A percentile compares a stretch with the other conserved stretches of the same genome.
Evolutionary conservation across 495 filamentous ascomycete species (phyloP).

Genomic region (Collariella sp.): DNA sequence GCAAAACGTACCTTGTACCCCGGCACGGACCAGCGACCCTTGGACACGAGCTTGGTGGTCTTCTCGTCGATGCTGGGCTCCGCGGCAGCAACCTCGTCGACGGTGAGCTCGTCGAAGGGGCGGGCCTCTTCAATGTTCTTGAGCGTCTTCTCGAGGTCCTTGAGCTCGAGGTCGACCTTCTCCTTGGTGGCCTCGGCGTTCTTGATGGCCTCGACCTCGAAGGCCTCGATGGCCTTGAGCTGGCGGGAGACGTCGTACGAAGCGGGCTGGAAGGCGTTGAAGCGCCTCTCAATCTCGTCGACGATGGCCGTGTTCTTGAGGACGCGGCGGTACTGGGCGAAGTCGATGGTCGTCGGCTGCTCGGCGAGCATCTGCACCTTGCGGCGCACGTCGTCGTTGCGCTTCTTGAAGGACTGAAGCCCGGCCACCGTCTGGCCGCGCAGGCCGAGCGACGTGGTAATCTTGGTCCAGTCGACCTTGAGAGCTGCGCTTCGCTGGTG

Average conservation of each 20-base stretch:
- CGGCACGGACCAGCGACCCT: conserved; percentile 93
- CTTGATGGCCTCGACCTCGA: conserved; percentile 94
- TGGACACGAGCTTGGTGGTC: conserved; percentile 82
- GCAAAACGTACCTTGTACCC: conserved; percentile 81
- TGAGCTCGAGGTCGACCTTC: conserved; percentile 86
- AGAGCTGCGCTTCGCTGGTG: conserved; percentile 90
- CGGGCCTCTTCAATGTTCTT: conserved; percentile 94
- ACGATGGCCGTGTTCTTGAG: conserved; percentile 93
- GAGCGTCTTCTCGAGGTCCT: conserved; percentile 84
- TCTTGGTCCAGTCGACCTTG: conserved; percentile 97
- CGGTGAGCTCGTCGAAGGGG: conserved; percentile 95
- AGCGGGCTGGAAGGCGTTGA: conserved; percentile 78
- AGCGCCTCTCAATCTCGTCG: conserved; percentile 92
- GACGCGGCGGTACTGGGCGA: conserved; percentile 77
- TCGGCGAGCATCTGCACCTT: conserved; percentile 72
- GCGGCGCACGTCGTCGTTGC: conserved; percentile 97
- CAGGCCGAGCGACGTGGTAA: conserved; percentile 86
- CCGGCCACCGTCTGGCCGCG: conserved; percentile 85
- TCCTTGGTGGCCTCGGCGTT: conserved; percentile 93
- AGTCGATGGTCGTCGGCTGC: conserved; percentile 78
- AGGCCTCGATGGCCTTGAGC: conserved; percentile 94
- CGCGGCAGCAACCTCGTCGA: conserved; percentile 90
- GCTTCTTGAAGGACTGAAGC: conserved; percentile 96
- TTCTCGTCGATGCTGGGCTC: conserved; percentile 94
- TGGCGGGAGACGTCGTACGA: conserved; percentile 86